Conservation (phyloP, 805 yeast species). For the Yamadazyma ubonensis region DNA sequence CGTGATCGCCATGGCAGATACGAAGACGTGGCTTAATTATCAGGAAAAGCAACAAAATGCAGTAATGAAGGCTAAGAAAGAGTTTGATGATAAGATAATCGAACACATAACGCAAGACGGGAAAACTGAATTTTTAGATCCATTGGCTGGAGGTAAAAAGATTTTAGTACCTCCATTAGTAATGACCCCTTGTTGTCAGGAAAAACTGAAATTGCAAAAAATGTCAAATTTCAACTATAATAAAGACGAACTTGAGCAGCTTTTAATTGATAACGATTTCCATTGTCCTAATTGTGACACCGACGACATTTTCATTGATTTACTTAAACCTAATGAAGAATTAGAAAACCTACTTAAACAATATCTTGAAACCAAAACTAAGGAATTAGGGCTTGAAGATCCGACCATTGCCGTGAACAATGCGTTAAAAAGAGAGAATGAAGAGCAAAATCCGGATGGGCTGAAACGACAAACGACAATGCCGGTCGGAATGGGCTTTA, state of each 20-base stretch:
- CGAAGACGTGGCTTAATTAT: constrained; percentile 82
- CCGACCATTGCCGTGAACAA: constrained; percentile 19
- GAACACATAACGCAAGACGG: constrained; percentile 30
- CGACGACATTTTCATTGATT: constrained; percentile 74
- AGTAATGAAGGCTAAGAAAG: constrained; percentile 48
- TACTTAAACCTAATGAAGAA: constrained; percentile 61
- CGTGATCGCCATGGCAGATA: constrained; percentile 94
- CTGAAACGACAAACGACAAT: constrained; percentile 28
- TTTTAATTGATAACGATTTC: constrained; percentile 78
- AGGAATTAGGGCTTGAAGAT: constrained; percentile 35
- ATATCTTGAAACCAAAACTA: constrained; percentile 41
- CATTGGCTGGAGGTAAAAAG: constrained; percentile 52
- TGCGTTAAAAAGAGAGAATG: constrained; percentile 19
- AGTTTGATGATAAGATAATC: constrained; percentile 44
- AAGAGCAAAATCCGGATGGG: constrained; percentile 18
- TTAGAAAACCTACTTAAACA: constrained; percentile 53
- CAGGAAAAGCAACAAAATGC: constrained; percentile 65
- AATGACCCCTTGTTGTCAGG: constrained; percentile 76
- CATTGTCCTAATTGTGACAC: constrained; percentile 84
- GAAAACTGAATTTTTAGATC: constrained; percentile 57
- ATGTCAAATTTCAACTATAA: constrained; percentile 44
- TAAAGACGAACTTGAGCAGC: constrained; percentile 37
- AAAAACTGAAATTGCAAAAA: constrained; percentile 54
- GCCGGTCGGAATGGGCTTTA: constrained; percentile 18
- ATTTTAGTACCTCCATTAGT: constrained; percentile 67